A percentile compares a stretch with the other conserved stretches of the same genome.
Conservation (phyloP, 768 basidiomycete genomes). For the Paxillus involutus region DNA sequence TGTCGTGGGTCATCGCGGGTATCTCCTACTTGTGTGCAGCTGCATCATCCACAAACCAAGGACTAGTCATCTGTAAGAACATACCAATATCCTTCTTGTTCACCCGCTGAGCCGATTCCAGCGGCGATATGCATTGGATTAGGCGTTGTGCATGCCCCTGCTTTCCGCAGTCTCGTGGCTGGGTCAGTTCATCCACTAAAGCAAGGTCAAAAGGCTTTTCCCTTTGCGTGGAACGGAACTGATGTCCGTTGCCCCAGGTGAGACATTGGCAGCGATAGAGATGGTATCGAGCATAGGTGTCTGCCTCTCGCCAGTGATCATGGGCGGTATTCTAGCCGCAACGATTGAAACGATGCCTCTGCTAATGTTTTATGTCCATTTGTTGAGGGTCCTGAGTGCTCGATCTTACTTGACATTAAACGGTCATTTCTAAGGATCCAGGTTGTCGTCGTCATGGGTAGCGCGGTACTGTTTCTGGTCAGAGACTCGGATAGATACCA, state of each 20-base stretch:
- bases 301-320: constrained; percentile 28
- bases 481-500: constrained; percentile 22
- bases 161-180: constrained; percentile 24
- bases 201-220: constrained; percentile 23
- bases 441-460: constrained; percentile 16
- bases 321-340: constrained; percentile 28
- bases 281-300: constrained; percentile 23
- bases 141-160: constrained; percentile 13
- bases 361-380: constrained; percentile 24
- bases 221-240: neutral
- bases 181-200: constrained; percentile 27
- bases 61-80: constrained; percentile 16
- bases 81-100: neutral
- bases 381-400: constrained; percentile 8
- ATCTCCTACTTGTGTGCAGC: constrained; percentile 14
- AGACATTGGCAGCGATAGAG: constrained; percentile 27
- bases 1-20: constrained; percentile 15
- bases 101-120: constrained; percentile 6
- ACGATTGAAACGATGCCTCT: constrained; percentile 21
- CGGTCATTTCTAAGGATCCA: constrained; percentile 8
- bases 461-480: constrained; percentile 20
- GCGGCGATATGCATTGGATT: constrained; percentile 20
- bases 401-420: no score
- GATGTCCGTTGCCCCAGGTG: constrained; percentile 13
- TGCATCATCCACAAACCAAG: constrained; percentile 3